These are phyloP conservation scores for Triticum turgidum DNA, from an alignment of 176 grass and related monocot species.

Conservation along the genomic window DNA sequence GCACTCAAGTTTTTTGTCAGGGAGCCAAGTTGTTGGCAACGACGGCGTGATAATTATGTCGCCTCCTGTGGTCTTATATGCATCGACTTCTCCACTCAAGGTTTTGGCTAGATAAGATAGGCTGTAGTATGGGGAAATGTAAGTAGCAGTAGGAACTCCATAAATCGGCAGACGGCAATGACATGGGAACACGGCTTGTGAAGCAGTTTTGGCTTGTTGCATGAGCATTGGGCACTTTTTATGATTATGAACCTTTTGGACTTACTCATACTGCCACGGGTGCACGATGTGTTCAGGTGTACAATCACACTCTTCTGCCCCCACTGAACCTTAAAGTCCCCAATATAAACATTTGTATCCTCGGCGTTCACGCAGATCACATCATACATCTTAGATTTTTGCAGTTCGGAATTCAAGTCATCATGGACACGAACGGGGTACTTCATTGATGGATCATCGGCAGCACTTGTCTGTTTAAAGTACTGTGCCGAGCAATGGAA, in stretches of 20 bases:
- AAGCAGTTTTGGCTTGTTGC: slow-evolving; percentile 4
- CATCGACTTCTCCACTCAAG: neutral
- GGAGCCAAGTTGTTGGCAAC: slow-evolving; percentile 5
- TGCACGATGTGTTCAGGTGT: neutral
- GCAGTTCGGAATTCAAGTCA: neutral
- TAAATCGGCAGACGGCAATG: neutral
- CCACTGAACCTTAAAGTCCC: neutral
- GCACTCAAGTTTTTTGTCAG: neutral
- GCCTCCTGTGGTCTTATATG: neutral
- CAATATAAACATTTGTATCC: neutral
- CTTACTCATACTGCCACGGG: neutral
- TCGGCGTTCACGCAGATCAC: neutral
- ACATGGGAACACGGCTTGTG: slow-evolving; percentile 24
- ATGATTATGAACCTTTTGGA: neutral
- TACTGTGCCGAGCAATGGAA: neutral
- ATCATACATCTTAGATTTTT: neutral
- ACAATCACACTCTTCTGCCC: neutral
- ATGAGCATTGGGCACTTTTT: neutral
- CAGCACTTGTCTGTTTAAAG: neutral
- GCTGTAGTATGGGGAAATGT: slow-evolving; percentile 13
- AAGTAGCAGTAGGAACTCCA: neutral
- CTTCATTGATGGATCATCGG: neutral
- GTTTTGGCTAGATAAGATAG: neutral
- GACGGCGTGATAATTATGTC: neutral
- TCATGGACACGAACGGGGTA: neutral